Base-by-base conservation (phyloP, 202 grass and related monocot species). In the Thinopyrum obtusiflorum region DNA sequence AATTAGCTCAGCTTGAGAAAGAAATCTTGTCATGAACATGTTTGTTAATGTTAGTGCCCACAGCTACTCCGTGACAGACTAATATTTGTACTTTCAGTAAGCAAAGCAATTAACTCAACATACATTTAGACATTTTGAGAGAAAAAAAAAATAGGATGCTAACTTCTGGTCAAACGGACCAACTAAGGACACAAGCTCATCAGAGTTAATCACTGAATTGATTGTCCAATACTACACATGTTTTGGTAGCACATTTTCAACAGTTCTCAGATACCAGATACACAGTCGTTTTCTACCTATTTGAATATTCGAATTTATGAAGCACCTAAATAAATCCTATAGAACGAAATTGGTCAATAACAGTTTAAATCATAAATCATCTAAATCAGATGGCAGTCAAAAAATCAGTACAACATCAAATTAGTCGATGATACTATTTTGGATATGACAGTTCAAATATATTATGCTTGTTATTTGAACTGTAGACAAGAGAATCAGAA, bases 281-380 rank as follows among this genome's bases (percentile, higher is more conserved):
- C 18, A 76, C 9, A 20, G 46, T 3, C n/a, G 55, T 33, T 10
- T 36, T 69, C 24, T 4, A 24, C 11, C 79, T 55, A 73, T 1
- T 62, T 59, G 55, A 18, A 2, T 61, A 1, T 33, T 57, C 4
- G 37, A 23, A 61, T 67, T 25, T 60, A 24, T 17, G 11, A 24
- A 83, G 73, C 14, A 83, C 12, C 31, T 86, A 61, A 47, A 32
- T 67, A 73, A 6, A 66, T 33, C 67, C 32, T n/a, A 44, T 57
- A 37, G 11, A 76, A 61, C 4, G 0, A 47, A 81, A 81, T 14
- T 25, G 9, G 35, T 28, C 14, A 80, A 29, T 31, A 8, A 1
- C 37, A 27, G 55, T 59, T 59, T 59, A 59, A 59, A 59, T 59
- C n/a, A 0, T 59, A 59, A 59, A 59, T 59, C 59, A 71, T 18